phyloP scores from a whole-genome alignment of 805 yeast species.

The Grigorovia transvaalensis region DNA sequence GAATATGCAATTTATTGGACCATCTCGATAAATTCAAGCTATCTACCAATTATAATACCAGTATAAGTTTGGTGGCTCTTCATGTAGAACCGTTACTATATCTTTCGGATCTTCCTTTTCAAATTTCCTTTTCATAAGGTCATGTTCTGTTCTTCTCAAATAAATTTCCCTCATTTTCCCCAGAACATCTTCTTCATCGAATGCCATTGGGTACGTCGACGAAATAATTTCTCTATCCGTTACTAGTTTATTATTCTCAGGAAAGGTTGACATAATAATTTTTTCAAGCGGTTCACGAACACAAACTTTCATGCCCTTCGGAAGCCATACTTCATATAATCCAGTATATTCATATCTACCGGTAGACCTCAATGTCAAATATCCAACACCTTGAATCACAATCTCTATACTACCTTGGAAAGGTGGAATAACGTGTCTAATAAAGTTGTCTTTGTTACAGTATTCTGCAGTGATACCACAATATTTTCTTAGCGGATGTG shows the following conservation, averaged over 20 bases:
- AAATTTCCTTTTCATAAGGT: slow-evolving; percentile 14
- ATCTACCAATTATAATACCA: slow-evolving; percentile 25
- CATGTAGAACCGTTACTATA: slow-evolving; percentile 9
- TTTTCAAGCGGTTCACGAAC: slow-evolving; percentile 42
- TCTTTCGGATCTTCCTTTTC: slow-evolving; percentile 12
- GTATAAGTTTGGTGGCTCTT: slow-evolving; percentile 18
- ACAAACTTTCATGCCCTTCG: slow-evolving; percentile 43
- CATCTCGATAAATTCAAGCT: background rate
- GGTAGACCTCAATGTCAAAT: slow-evolving; percentile 48
- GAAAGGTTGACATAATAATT: slow-evolving; percentile 9
- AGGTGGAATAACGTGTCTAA: slow-evolving; percentile 54
- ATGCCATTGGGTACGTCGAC: slow-evolving; percentile 20
- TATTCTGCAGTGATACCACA: slow-evolving; percentile 15
- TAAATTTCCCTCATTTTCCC: slow-evolving; percentile 20
- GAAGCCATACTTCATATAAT: slow-evolving; percentile 42
- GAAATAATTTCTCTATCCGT: slow-evolving; percentile 19
- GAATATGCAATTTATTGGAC: too few species aligned
- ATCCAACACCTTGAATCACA: slow-evolving; percentile 57
- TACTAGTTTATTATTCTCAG: slow-evolving; percentile 29
- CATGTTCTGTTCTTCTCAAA: slow-evolving; percentile 17
- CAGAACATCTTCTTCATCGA: slow-evolving; percentile 14
- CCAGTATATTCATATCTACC: slow-evolving; percentile 33
- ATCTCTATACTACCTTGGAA: slow-evolving; percentile 58
- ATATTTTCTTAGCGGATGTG: slow-evolving; percentile 26
- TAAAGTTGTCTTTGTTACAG: slow-evolving; percentile 20